Evolutionary conservation across 2,329 filamentous ascomycete species (phyloP), one percentile per base, ranked within the genome.

Genomic region (Pseudogymnoascus sp.): DNA sequence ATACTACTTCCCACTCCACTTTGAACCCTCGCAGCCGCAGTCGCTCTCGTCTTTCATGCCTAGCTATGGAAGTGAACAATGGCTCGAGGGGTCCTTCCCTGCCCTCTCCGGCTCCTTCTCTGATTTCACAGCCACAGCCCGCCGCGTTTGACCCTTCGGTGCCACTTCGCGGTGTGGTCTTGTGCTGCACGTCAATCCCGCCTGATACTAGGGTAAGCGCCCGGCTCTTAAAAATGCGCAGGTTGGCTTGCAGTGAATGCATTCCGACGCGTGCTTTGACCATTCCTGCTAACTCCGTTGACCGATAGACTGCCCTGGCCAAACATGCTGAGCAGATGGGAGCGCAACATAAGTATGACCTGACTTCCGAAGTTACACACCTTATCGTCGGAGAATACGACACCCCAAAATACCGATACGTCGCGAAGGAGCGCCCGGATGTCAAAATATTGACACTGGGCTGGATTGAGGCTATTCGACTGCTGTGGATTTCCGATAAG

Each of bases 281-380:
- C n/a, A 50, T 14, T 47, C 22, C 58, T 50, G 47, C 64, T 68
- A 20, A 65, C 33, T 37, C 36, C 36, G 12, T 18, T 30, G 7
- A 14, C 57, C 3, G 38, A 59, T 64, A 81, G 79, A 72, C 75
- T 43, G 78, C 84, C 60, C 79, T 91, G 57, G 84, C 83, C 14
- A 75, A 79, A 57, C 84, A 86, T 63, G 89, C 89, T 16, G 75
- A 79, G 65, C 85, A 96, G 71, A 91, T 99, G 79, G 94, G 94
- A 66, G 94, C 92, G 58, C 75, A 83, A 63, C 89, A 96, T 79
- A 92, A 89, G 69, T 88, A 92, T 74, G 92, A 99, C 73, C 84
- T 99, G 47, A 97, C 92, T n/a, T 90, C 89, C 61, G 91, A 97
- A 73, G 91, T 96, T 57, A 97, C 94, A 4, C 94, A 99, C 77